These are phyloP conservation scores for Coprinopsis strossmayeri DNA, from an alignment of 768 basidiomycete species.

Conservation along the genomic window DNA sequence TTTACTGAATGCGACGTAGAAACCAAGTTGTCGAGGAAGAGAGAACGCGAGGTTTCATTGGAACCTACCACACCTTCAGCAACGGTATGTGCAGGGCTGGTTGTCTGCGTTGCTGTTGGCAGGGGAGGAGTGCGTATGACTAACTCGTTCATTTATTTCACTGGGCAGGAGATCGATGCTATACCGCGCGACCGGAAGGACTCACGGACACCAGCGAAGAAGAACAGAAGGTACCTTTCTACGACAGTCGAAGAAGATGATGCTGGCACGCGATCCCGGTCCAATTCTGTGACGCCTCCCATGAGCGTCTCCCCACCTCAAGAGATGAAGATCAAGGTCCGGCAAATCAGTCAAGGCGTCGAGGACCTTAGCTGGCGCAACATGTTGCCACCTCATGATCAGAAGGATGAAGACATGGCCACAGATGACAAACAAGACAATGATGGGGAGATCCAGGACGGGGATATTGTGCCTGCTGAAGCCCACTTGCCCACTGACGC, in stretches of 20 bases:
- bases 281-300: conserved; percentile 38
- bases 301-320: conserved; percentile 59
- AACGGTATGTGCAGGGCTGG: conserved; percentile 24
- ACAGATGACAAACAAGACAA: conserved; percentile 11
- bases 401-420: conserved; percentile 21
- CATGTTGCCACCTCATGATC: conserved; percentile 26
- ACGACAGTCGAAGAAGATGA: conserved; percentile 62
- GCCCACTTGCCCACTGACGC: conserved; percentile 3
- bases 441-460: conserved; percentile 6
- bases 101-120: background rate
- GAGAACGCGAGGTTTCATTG: conserved; percentile 72
- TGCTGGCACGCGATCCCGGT: conserved; percentile 29
- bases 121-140: background rate
- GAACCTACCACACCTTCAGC: conserved; percentile 56
- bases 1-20: conserved; percentile 23
- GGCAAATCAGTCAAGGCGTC: conserved; percentile 74
- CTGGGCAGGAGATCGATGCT: conserved; percentile 34
- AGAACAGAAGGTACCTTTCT: conserved; percentile 60
- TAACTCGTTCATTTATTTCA: conserved; percentile 5
- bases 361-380: conserved; percentile 73
- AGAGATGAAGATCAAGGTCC: conserved; percentile 65
- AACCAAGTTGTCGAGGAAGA: conserved; percentile 55
- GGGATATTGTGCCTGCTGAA: conserved; percentile 3
- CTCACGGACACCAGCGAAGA: conserved; percentile 63
- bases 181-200: conserved; percentile 40